Base-by-base conservation (phyloP, 2,329 filamentous ascomycete genomes). In the Neonectria sp. region DNA sequence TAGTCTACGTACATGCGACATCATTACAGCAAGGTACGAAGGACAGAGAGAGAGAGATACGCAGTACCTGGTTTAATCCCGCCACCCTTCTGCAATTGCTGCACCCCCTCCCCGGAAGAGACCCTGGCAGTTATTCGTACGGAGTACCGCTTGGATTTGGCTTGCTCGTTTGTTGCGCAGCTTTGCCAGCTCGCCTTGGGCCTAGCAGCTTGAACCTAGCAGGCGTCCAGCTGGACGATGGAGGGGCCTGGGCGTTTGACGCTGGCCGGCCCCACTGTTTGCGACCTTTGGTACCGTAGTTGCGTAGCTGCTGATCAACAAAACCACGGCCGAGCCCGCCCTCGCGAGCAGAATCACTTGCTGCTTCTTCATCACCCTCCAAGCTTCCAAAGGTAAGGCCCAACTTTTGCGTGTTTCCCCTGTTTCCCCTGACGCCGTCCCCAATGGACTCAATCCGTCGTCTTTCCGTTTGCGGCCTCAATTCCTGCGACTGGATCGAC, bases 301-400 rank as follows among this genome's bases (percentile, higher is more conserved):
- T 68, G 69, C 63, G 73, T 55, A 73, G 66, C 65, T 68, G 69
- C 71, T 75, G 72, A 76, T 76, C 69, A 77, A 76, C 75, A 77
- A 77, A 77, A 77, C 69, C 73, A 76, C 45, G 73, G 72, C 69
- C 69, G 63, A 74, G 67, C 75, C 75, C 75, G 70, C 75, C 75
- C 67, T 75, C 69, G 73, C 75, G 72, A 72, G 67, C 67, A 68
- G 55, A 68, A 25, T 71, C 59, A 43, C 51, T 76, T 68, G 69
- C 66, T 75, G 72, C 69, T 76, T 76, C 75, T 75, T 62, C 75
- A 76, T 76, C 74, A 76, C 74, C 74, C 74, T 76, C 65, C 73
- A 73, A 74, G 68, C 65, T 76, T 73, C 51, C 61, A 74, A 73
- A 76, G 72, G 75, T 76, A 73, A 65, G 73, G 40, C 55, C 40